These are phyloP conservation scores for Mortierella sp. DNA, from an alignment of 371 early-diverging fungal genomes.

Conservation along the genomic window DNA sequence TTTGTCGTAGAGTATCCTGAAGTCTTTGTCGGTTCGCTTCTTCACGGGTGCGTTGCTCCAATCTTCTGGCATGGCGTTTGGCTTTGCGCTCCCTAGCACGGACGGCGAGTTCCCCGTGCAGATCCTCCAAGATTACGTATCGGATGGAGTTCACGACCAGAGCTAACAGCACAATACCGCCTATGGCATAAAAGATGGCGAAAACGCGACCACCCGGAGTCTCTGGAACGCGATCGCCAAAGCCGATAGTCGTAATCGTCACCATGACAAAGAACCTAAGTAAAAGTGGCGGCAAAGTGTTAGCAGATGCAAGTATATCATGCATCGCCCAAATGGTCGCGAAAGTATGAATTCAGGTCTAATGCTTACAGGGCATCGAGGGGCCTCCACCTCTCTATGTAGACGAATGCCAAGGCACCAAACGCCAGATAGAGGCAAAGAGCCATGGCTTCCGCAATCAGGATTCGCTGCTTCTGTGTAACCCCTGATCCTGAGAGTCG, in stretches of 20 bases:
- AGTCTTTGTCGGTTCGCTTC: constrained; percentile 9
- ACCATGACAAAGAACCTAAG: constrained; percentile 43
- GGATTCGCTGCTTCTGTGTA: constrained; percentile 41
- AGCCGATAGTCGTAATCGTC: constrained; percentile 50
- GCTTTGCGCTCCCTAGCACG: constrained; percentile 31
- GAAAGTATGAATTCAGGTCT: background rate
- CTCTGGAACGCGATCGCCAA: constrained; percentile 23
- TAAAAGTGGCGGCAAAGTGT: background rate
- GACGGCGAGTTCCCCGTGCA: constrained; percentile 22
- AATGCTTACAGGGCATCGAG: constrained; percentile 23
- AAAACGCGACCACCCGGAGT: constrained; percentile 34
- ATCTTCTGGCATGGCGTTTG: constrained; percentile 20
- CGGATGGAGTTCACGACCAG: constrained; percentile 39
- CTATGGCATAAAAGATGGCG: constrained; percentile 33
- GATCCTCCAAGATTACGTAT: constrained; percentile 44
- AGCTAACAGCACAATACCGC: constrained; percentile 45
- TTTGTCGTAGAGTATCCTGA: constrained; percentile 4
- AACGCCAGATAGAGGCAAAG: constrained; percentile 47
- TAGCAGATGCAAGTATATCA: background rate
- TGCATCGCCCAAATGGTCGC: background rate
- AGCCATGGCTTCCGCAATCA: constrained; percentile 41
- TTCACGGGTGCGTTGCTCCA: constrained; percentile 5
- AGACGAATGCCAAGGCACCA: constrained; percentile 35
- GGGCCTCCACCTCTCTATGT: constrained; percentile 34
- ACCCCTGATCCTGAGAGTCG: constrained; percentile 41